phyloP scores from a whole-genome alignment of 305 asterid genomes.

The Fraxinus greggii region DNA sequence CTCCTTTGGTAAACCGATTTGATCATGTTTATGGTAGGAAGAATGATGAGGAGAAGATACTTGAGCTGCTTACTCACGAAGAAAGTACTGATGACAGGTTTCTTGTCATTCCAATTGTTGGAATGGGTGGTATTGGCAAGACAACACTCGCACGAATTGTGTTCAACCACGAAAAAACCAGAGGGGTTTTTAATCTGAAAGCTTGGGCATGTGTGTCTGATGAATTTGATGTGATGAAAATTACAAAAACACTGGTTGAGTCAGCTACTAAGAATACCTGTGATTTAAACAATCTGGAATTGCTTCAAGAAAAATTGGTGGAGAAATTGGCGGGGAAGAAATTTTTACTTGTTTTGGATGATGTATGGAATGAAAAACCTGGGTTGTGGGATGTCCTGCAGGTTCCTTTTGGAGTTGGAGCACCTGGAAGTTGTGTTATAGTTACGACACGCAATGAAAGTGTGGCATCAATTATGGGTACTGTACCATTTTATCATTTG shows the following conservation, averaged over 20 bases:
- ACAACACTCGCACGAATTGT: slow-evolving; percentile 34
- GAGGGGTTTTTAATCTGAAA: slow-evolving; percentile 10
- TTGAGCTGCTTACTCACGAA: not conserved
- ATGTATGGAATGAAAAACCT: slow-evolving; percentile 51
- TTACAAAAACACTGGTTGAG: slow-evolving; percentile 33
- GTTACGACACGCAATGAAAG: slow-evolving; percentile 44
- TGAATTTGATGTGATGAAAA: slow-evolving; percentile 25
- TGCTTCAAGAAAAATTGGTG: slow-evolving; percentile 22
- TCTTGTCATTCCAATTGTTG: slow-evolving; percentile 33
- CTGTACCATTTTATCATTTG: slow-evolving; percentile 27
- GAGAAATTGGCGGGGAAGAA: slow-evolving; percentile 18
- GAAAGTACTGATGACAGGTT: not conserved
- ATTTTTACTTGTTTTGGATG: slow-evolving; percentile 56
- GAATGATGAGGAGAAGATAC: slow-evolving; percentile 21
- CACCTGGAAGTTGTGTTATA: slow-evolving; percentile 44
- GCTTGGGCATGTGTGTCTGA: slow-evolving; percentile 40
- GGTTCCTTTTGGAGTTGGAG: slow-evolving; percentile 44
- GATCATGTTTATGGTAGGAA: slow-evolving; percentile 31
- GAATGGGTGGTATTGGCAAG: slow-evolving; percentile 44
- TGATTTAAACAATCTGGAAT: slow-evolving; percentile 21
- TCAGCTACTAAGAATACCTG: slow-evolving; percentile 23
- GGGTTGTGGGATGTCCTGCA: slow-evolving; percentile 45
- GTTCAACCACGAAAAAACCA: slow-evolving; percentile 14
- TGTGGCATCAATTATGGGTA: slow-evolving; percentile 41
- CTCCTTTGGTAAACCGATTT: slow-evolving; percentile 28